A percentile compares a stretch with the other conserved stretches of the same genome.
These are phyloP conservation scores for Penicillium sp. DNA, from an alignment of 2,329 filamentous ascomycete species.

Conservation along the genomic window DNA sequence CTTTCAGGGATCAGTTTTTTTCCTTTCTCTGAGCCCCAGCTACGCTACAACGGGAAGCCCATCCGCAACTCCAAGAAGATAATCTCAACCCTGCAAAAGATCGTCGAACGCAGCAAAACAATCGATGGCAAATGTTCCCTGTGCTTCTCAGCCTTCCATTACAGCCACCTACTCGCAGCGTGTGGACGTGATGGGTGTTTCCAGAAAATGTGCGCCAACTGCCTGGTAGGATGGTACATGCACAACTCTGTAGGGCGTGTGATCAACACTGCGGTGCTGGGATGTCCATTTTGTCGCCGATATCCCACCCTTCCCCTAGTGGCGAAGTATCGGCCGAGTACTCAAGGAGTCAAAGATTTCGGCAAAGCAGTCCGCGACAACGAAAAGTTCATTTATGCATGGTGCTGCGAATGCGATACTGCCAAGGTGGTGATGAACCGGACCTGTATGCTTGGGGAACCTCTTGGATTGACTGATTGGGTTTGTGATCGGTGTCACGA, in stretches of 20 bases:
- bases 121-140: not conserved
- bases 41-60: not conserved
- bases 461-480: constrained; percentile 43
- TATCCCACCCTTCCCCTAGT: not conserved
- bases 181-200: not conserved
- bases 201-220: not conserved
- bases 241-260: not conserved
- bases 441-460: constrained; percentile 46
- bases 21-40: not conserved
- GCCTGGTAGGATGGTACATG: not conserved
- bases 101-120: not conserved
- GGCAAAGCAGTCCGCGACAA: constrained; percentile 42
- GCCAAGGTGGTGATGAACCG: constrained; percentile 48
- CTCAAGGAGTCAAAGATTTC: constrained; percentile 41
- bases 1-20: not conserved
- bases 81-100: not conserved
- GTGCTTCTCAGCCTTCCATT: not conserved
- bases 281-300: not conserved
- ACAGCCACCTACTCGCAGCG: not conserved
- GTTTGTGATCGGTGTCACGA: constrained; percentile 44
- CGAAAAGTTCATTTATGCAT: constrained; percentile 51
- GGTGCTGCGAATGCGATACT: constrained; percentile 48
- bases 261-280: not conserved
- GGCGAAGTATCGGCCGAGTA: constrained; percentile 35
- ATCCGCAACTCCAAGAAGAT: not conserved